A percentile compares a stretch with the other conserved stretches of the same genome.
Conservation (phyloP, 768 basidiomycete species). For the Leucosporidium scottii region DNA sequence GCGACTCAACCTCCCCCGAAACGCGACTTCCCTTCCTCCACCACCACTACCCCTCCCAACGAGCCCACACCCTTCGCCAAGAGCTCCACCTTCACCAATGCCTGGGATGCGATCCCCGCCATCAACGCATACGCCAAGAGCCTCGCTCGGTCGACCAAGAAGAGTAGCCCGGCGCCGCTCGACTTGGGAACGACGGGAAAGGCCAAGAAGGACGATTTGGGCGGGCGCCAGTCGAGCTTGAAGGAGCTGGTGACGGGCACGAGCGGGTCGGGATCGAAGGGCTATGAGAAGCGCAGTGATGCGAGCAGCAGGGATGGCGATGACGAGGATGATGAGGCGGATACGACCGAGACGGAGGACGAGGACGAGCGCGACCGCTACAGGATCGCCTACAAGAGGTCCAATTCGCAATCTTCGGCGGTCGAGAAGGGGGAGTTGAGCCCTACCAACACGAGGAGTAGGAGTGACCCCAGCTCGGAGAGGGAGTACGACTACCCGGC, state of each 20-base stretch:
- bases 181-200: neutral
- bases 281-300: conserved; percentile 8
- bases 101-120: conserved; percentile 75
- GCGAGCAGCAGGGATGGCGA: conserved; percentile 26
- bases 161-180: neutral
- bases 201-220: neutral
- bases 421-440: conserved; percentile 5
- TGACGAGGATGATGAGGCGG: conserved; percentile 27
- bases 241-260: neutral
- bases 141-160: conserved; percentile 26
- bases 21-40: neutral
- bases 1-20: no score
- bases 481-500: neutral
- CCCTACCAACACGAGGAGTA: conserved; percentile 13
- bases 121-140: conserved; percentile 63
- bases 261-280: neutral
- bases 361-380: conserved; percentile 32
- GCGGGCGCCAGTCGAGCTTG: conserved; percentile 1
- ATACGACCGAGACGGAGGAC: conserved; percentile 20
- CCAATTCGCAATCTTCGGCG: neutral
- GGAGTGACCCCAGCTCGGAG: conserved; percentile 3
- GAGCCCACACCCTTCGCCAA: neutral
- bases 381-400: conserved; percentile 19
- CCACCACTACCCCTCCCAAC: neutral
- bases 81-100: conserved; percentile 56